These are phyloP conservation scores for Suhomyces guaymorum DNA, from an alignment of 1,139 yeast genomes.

Conservation along the genomic window DNA sequence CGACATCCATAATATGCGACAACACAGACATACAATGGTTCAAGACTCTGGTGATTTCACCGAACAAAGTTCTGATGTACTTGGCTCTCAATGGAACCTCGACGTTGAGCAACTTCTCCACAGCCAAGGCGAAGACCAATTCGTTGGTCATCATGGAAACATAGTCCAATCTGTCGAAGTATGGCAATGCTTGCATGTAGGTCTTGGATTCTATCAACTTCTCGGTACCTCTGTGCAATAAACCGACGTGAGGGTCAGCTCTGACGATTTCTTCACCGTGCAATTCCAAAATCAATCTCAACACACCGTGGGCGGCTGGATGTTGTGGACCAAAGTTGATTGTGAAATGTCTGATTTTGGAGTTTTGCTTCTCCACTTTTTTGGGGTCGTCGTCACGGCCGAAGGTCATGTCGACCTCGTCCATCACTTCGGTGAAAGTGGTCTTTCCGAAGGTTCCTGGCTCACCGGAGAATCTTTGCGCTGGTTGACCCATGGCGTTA, in stretches of 20 bases:
- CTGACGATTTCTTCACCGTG: conserved; percentile 89
- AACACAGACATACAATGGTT: conserved; percentile 87
- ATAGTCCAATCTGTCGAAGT: conserved; percentile 85
- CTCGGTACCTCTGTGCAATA: conserved; percentile 87
- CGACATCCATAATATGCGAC: conserved; percentile 93
- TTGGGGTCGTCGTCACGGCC: conserved; percentile 48
- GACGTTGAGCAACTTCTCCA: conserved; percentile 79
- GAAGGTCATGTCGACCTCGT: conserved; percentile 51
- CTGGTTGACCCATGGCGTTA: conserved; percentile 40
- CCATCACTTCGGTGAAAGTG: conserved; percentile 48
- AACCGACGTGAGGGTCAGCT: conserved; percentile 86
- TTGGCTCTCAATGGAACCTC: conserved; percentile 85
- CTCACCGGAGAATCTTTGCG: conserved; percentile 37
- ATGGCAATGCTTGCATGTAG: conserved; percentile 83
- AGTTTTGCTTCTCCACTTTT: conserved; percentile 46
- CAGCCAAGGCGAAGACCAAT: conserved; percentile 81
- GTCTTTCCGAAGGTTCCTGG: conserved; percentile 41
- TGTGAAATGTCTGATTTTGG: conserved; percentile 81
- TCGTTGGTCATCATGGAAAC: conserved; percentile 94
- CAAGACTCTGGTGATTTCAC: conserved; percentile 81
- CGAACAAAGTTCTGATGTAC: conserved; percentile 83
- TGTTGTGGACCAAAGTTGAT: conserved; percentile 93
- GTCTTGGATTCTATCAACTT: conserved; percentile 84
- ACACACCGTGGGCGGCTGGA: conserved; percentile 94
- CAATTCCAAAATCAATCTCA: conserved; percentile 80